A percentile compares a stretch with the other conserved stretches of the same genome.
Conservation (phyloP, 441 rosid genomes). For the Bruguiera hainesii region DNA sequence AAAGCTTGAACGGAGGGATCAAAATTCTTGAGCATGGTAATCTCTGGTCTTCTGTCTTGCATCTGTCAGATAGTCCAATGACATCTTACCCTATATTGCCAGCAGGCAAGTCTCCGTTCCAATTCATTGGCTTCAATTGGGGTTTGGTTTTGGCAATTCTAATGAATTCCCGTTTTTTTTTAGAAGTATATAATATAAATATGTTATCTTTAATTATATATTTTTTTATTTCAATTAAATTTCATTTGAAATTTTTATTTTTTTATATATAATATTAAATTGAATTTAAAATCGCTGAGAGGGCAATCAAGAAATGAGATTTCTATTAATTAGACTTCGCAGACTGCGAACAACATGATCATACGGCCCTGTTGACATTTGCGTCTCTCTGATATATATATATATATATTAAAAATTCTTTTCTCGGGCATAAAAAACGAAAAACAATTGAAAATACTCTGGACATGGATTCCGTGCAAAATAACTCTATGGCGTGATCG, state of each 20-base stretch:
- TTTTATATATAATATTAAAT: too few relatives aligned
- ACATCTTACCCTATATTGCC: conserved; percentile 44
- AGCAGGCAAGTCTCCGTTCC: conserved; percentile 44
- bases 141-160: conserved; percentile 65
- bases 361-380: conserved; percentile 7
- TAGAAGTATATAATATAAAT: too few relatives aligned
- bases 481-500: too few relatives aligned
- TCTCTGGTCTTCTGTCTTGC: conserved; percentile 55
- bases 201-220: too few relatives aligned
- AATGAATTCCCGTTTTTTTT: conserved; percentile 35
- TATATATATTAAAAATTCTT: too few relatives aligned
- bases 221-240: too few relatives aligned
- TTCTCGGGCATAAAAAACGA: too few relatives aligned
- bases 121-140: conserved; percentile 62
- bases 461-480: too few relatives aligned
- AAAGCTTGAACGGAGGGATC: conserved; percentile 69
- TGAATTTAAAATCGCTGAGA: too few relatives aligned
- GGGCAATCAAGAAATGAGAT: conserved; percentile 58
- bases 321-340: conserved; percentile 53
- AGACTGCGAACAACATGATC: conserved; percentile 33
- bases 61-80: conserved; percentile 63
- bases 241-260: too few relatives aligned
- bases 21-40: conserved; percentile 76
- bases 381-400: too few relatives aligned
- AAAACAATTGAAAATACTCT: too few relatives aligned